Conservation (phyloP, 352 stramenopile genomes). For the Aphanomyces invadans region DNA sequence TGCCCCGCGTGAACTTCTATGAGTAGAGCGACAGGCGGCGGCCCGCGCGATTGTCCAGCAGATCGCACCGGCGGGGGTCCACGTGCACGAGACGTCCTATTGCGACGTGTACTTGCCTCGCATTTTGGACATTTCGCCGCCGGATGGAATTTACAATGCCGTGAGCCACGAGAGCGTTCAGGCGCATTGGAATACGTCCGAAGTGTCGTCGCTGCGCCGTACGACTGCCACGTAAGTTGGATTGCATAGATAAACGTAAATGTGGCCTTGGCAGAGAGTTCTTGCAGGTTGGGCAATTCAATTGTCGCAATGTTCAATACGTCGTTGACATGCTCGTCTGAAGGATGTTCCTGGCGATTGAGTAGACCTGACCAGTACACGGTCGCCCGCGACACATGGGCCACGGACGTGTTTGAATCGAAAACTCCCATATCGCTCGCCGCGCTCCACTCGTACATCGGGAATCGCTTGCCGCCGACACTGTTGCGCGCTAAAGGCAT, state of each 20-base stretch:
- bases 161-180: conserved; percentile 61
- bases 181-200: conserved; percentile 42
- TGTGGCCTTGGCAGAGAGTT: no score
- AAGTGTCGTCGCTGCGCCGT: conserved; percentile 1
- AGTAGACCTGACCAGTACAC: not conserved
- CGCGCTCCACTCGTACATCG: conserved; percentile 48
- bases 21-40: conserved; percentile 17
- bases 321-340: not conserved
- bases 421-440: conserved; percentile 34
- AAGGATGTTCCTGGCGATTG: no score
- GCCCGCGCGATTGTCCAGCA: conserved; percentile 34
- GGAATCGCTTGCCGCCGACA: conserved; percentile 29
- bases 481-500: conserved; percentile 58
- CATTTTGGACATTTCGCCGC: conserved; percentile 60
- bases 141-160: conserved; percentile 40
- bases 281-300: no score
- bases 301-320: not conserved
- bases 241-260: no score
- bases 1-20: not conserved
- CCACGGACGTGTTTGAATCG: conserved; percentile 17
- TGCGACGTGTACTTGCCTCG: conserved; percentile 54
- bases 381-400: not conserved
- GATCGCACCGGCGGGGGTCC: conserved; percentile 39
- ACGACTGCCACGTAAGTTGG: conserved; percentile 9
- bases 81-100: conserved; percentile 64